These are phyloP conservation scores for Copromyces sp. DNA, from an alignment of 495 filamentous ascomycete genomes.

Conservation along the genomic window DNA sequence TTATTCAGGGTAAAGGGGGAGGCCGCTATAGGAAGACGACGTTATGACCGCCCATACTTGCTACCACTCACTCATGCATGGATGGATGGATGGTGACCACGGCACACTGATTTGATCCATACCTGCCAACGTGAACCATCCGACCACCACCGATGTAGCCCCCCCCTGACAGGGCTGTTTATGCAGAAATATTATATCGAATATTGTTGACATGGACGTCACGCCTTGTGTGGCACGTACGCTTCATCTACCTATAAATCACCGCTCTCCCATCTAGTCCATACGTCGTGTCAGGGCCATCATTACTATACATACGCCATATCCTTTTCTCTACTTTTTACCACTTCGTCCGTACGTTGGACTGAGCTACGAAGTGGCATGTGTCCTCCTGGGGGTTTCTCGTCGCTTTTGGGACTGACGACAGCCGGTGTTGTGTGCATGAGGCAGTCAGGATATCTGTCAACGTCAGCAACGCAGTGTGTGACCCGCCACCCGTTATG, in stretches of 20 bases:
- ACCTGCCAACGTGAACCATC: not conserved
- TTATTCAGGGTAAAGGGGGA: not conserved
- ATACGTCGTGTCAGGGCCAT: not conserved
- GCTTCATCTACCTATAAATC: not conserved
- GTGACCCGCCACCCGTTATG: not conserved
- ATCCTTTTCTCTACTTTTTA: not conserved
- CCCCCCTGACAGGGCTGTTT: not conserved
- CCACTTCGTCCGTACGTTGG: not conserved
- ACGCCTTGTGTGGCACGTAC: not conserved
- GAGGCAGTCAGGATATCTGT: not conserved
- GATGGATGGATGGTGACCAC: not conserved
- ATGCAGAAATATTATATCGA: not conserved
- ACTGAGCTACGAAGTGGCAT: too few relatives aligned
- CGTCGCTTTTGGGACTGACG: too few relatives aligned
- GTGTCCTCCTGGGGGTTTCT: too few relatives aligned
- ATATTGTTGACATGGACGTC: not conserved
- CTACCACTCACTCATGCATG: not conserved
- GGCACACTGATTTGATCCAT: not conserved
- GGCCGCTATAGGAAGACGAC: not conserved
- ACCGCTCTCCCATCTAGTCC: not conserved
- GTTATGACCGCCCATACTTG: not conserved
- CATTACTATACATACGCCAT: not conserved
- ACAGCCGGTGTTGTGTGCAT: not conserved
- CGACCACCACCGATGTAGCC: not conserved
- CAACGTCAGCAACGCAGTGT: too few relatives aligned